Evolutionary conservation across 1,284 basidiomycete genomes (phyloP).

Genomic region (Athelia psychrophila): DNA sequence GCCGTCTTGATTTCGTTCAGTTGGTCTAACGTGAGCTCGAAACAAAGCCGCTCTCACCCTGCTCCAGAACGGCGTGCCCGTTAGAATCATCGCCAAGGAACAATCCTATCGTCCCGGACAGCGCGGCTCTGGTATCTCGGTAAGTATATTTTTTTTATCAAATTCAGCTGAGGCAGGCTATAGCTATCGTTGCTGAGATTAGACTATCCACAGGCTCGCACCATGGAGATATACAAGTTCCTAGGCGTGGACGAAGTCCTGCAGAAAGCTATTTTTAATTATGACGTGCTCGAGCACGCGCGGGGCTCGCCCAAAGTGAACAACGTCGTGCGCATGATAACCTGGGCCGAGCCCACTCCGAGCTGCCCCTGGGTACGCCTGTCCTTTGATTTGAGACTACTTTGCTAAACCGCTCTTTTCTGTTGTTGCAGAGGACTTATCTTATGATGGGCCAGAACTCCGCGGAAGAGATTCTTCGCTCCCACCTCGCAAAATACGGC

Average conservation of each 20-base stretch:
- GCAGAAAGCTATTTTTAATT: background rate
- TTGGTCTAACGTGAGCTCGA: too few relatives aligned
- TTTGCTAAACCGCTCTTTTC: background rate
- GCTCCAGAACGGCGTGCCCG: conserved; percentile 35
- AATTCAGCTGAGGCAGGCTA: too few relatives aligned
- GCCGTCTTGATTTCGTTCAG: too few relatives aligned
- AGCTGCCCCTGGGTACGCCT: conserved; percentile 20
- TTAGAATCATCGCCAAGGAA: conserved; percentile 34
- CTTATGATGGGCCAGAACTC: conserved; percentile 29
- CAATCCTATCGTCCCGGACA: conserved; percentile 16
- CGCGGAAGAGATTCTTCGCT: conserved; percentile 28
- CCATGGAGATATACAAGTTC: conserved; percentile 26
- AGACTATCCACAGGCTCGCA: conserved; percentile 20
- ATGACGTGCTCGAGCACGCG: conserved; percentile 14
- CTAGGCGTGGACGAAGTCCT: conserved; percentile 19
- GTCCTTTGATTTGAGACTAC: too few relatives aligned
- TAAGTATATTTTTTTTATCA: conserved; percentile 5
- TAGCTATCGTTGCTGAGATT: background rate
- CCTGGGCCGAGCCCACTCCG: conserved; percentile 17
- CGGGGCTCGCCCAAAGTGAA: conserved; percentile 13
- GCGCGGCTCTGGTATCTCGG: conserved; percentile 26
- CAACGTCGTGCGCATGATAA: conserved; percentile 9
- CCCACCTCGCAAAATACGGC: conserved; percentile 22
- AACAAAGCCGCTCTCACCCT: conserved; percentile 37
- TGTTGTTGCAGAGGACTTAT: conserved; percentile 13